A percentile compares a stretch with the other conserved stretches of the same genome.
These are phyloP conservation scores for Calonectria leucothoes DNA, from an alignment of 2,329 filamentous ascomycete genomes.

Conservation along the genomic window DNA sequence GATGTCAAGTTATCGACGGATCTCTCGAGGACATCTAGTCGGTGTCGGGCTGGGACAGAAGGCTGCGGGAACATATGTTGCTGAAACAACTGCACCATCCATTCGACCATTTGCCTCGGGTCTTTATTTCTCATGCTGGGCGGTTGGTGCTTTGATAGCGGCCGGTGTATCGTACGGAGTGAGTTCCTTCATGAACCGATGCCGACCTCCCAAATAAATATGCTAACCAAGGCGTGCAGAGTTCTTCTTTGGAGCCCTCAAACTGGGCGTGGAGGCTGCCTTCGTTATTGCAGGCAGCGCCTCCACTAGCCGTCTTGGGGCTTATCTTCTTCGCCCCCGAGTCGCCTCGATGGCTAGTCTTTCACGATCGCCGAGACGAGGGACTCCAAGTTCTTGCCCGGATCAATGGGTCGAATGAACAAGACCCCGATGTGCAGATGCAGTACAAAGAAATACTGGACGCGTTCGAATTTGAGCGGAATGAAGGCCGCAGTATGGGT, in stretches of 20 bases:
- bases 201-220: not conserved
- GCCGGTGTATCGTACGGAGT: not conserved
- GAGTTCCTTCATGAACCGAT: not conserved
- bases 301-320: not conserved
- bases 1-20: constrained; percentile 25
- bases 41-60: not conserved
- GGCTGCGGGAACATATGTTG: not conserved
- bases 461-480: constrained; percentile 22
- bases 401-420: constrained; percentile 1
- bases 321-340: constrained; percentile 17
- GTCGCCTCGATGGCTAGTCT: constrained; percentile 22
- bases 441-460: constrained; percentile 29
- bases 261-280: constrained; percentile 19
- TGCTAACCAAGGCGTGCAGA: not conserved
- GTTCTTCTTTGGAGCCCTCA: not conserved
- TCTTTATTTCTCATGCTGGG: constrained; percentile 7
- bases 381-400: constrained; percentile 18
- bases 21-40: constrained; percentile 30
- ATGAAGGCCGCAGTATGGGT: not conserved
- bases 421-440: constrained; percentile 2
- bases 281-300: constrained; percentile 11
- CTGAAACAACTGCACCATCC: not conserved
- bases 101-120: not conserved
- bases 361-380: constrained; percentile 11
- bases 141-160: not conserved